Base-by-base conservation (phyloP, 2,329 filamentous ascomycete species). In the Clarireedia homoeocarpa region DNA sequence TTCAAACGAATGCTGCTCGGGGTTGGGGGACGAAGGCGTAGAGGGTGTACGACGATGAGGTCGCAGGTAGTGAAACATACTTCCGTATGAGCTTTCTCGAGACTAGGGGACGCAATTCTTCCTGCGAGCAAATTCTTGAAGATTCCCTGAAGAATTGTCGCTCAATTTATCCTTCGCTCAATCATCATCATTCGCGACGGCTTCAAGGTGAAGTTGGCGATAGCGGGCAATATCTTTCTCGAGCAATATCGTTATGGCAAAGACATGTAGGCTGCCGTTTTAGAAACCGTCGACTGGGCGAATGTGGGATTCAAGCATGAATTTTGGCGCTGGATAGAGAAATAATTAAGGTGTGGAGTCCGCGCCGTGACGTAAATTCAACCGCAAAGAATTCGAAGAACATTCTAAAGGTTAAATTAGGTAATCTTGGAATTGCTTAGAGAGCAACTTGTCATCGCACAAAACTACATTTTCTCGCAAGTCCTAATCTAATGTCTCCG, bases 51-150 rank as follows among this genome's bases (percentile, higher is more conserved):
- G 66, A 53, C 63, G 65, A 55, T 70, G 67, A 36, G 69, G 68
- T 44, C 68, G 64, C 45, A 70, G 60, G 60, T 70, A 69, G 17
- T 66, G 67, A 58, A 71, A 70, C 68, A 71, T 70, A 23, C 55
- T 53, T 40, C 26, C 20, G 12, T 57, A 38, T 5, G 48, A 44
- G 40, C 48, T 39, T 17, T 42, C 39, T 20, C 20, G 23, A 10
- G 20, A 40, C 40, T 27, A 27, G 26, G 26, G 7, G 26, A 20
- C 4, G 26, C 10, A 34, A 34, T 34, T 34, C 30, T 34, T 34
- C 30, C 30, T 34, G 30, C 30, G 30, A 3, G 30, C 30, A 12
- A 24, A 46, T 46, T 24, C 17, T 46, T 24, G 42, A 46, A 23
- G 20, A 46, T 46, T 46, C 23, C 42, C 20, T 46, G 6, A 12